Conservation (phyloP, 1,284 basidiomycete genomes). For the Trichosporon sp. region DNA sequence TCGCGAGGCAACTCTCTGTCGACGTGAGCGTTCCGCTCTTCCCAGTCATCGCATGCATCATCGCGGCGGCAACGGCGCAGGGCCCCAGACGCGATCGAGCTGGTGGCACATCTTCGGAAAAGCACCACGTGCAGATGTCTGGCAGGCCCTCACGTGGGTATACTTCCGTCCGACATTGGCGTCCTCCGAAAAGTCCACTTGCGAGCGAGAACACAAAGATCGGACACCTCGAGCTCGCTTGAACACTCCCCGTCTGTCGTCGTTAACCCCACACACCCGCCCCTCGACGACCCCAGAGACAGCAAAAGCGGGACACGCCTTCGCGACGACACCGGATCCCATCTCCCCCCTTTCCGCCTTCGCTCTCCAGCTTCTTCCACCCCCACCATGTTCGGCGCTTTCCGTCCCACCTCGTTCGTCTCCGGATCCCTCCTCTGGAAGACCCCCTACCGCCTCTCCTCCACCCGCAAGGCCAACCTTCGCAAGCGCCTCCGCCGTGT, state of each 20-base stretch:
- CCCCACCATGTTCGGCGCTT: conserved; percentile 37
- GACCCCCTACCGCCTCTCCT: conserved; percentile 84
- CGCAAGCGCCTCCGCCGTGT: conserved; percentile 84
- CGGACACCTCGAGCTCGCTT: background rate
- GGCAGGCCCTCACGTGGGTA: conserved; percentile 7
- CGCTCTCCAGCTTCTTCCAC: background rate
- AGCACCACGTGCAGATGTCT: background rate
- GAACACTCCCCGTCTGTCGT: background rate
- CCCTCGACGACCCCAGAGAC: background rate
- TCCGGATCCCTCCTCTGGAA: conserved; percentile 58
- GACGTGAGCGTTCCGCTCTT: background rate
- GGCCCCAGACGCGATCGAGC: background rate
- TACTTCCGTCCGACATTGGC: conserved; percentile 3
- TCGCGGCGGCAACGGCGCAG: background rate
- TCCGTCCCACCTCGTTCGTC: conserved; percentile 29
- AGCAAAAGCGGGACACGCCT: background rate
- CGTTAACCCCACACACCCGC: background rate
- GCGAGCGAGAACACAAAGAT: conserved; percentile 5
- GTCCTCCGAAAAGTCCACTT: background rate
- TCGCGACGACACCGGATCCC: background rate
- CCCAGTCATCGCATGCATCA: background rate
- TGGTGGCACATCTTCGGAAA: background rate
- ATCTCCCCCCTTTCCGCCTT: background rate
- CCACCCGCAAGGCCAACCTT: conserved; percentile 85
- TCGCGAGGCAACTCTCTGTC: background rate